These are phyloP conservation scores for Neopestalotiopsis rosae DNA, from an alignment of 2,329 filamentous ascomycete species.

Conservation along the genomic window DNA sequence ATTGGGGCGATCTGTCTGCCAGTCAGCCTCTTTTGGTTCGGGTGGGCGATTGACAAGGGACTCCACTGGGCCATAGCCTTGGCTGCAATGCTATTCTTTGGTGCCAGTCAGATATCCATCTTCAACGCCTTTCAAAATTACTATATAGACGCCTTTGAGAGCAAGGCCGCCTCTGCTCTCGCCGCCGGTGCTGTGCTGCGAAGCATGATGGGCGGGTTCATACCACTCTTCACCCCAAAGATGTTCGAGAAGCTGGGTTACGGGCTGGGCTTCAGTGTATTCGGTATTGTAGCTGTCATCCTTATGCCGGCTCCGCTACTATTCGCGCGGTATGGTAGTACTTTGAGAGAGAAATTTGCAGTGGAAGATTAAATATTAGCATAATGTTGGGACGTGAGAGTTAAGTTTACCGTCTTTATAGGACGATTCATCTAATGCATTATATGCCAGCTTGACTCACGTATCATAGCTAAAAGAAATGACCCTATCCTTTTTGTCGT, in stretches of 20 bases:
- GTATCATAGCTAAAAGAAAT: no score
- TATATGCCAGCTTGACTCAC: no score
- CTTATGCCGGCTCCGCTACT: not conserved
- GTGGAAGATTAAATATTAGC: not conserved
- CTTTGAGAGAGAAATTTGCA: not conserved
- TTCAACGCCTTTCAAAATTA: slow-evolving; percentile 4
- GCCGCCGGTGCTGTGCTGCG: not conserved
- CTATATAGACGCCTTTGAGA: not conserved
- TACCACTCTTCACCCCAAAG: not conserved
- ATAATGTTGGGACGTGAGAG: not conserved
- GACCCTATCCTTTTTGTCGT: no score
- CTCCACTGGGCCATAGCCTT: slow-evolving; percentile 1
- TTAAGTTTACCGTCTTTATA: no score
- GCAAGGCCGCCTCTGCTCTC: slow-evolving; percentile 3
- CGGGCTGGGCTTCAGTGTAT: not conserved
- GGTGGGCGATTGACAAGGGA: not conserved
- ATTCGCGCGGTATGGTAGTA: not conserved
- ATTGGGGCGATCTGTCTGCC: not conserved
- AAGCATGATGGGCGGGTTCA: not conserved
- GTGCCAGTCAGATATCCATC: not conserved
- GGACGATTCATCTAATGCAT: no score
- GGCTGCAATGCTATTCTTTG: slow-evolving; percentile 3
- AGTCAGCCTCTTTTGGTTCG: slow-evolving; percentile 1
- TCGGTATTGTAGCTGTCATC: not conserved
- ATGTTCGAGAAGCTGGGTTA: not conserved